A percentile compares a stretch with the other conserved stretches of the same genome.
phyloP scores from a whole-genome alignment of 257 asterid genomes.

The Solanum tacnaense region DNA sequence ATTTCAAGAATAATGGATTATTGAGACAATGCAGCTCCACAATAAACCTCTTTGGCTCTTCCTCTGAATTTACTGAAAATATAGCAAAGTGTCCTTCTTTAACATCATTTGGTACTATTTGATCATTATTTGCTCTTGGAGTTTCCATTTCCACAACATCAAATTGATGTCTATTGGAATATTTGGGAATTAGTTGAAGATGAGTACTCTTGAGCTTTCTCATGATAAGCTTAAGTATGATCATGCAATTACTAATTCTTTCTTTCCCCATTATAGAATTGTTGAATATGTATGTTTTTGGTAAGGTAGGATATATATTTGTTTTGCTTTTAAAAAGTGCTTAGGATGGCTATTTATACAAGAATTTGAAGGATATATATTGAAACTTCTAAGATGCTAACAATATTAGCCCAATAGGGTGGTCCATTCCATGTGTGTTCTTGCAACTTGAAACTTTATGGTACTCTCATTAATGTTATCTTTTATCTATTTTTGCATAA shows the following conservation, averaged over 20 bases:
- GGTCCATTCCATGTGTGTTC: background rate
- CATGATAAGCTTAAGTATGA: background rate
- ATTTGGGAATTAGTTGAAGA: background rate
- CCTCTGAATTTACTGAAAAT: background rate
- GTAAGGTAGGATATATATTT: background rate
- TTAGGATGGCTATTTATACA: constrained; percentile 12
- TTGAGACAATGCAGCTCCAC: constrained; percentile 5
- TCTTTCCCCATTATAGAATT: constrained; percentile 5
- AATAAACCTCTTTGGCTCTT: constrained; percentile 18
- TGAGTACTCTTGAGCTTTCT: constrained; percentile 3
- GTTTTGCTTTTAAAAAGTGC: background rate
- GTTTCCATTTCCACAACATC: background rate
- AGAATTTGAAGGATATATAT: background rate
- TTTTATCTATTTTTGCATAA: background rate
- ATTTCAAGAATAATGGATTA: constrained; percentile 17
- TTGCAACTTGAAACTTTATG: background rate
- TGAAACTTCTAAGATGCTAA: background rate
- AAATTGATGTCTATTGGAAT: background rate
- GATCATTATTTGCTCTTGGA: background rate
- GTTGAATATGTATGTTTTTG: background rate
- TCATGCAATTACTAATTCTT: constrained; percentile 2
- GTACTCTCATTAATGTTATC: background rate
- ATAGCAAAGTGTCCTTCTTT: constrained; percentile 1
- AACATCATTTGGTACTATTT: background rate
- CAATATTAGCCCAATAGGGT: background rate